Percentiles rank a stretch among this genome's conserved stretches.
Evolutionary conservation across 192 early-diverging fungal species (phyloP).

Genomic region (Backusella circina): DNA sequence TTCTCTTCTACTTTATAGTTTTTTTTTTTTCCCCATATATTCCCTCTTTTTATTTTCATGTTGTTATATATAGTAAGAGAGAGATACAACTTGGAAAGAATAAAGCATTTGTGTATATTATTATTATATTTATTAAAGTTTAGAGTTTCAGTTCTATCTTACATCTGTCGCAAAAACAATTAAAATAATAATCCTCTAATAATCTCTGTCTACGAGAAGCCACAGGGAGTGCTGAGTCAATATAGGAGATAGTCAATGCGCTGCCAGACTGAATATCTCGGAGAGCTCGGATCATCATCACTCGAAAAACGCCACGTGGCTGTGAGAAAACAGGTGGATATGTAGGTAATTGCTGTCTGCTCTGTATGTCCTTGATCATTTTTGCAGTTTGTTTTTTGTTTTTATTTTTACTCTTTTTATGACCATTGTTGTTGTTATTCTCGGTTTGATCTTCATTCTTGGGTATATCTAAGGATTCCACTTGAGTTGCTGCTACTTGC

Average conservation of each 20-base stretch:
- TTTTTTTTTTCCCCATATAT: too few species aligned
- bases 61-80: not conserved
- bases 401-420: not conserved
- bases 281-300: slow-evolving; percentile 20
- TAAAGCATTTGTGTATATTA: not conserved
- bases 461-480: slow-evolving; percentile 8
- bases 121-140: not conserved
- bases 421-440: not conserved
- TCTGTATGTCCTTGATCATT: not conserved
- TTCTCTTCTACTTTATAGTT: not conserved
- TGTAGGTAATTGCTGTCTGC: not conserved
- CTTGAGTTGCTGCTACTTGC: not conserved
- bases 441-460: slow-evolving; percentile 17
- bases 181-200: slow-evolving; percentile 60
- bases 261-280: slow-evolving; percentile 31
- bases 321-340: slow-evolving; percentile 23
- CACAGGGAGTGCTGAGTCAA: slow-evolving; percentile 57
- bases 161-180: slow-evolving; percentile 58
- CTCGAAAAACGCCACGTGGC: slow-evolving; percentile 26
- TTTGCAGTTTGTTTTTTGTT: not conserved
- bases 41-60: not conserved
- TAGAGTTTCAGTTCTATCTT: slow-evolving; percentile 28
- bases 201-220: slow-evolving; percentile 50
- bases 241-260: slow-evolving; percentile 65
- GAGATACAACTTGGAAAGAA: not conserved